Percentiles rank a stretch among this genome's conserved stretches.
phyloP scores from a whole-genome alignment of 768 basidiomycete genomes.

The Tulasnella sp. region DNA sequence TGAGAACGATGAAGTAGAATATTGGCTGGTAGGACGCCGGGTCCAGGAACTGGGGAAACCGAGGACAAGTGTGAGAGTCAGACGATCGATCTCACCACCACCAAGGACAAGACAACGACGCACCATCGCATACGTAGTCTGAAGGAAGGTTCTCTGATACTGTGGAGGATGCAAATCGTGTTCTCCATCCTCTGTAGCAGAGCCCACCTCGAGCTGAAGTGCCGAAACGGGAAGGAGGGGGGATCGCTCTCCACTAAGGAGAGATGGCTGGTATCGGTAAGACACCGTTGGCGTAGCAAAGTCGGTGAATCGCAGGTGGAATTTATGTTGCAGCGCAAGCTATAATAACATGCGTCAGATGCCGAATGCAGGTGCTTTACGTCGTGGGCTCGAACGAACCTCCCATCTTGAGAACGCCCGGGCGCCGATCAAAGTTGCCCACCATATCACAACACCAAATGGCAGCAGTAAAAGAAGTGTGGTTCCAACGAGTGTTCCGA shows the following conservation, averaged over 20 bases:
- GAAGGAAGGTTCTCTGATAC: constrained; percentile 70
- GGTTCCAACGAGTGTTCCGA: constrained; percentile 79
- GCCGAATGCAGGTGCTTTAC: background rate
- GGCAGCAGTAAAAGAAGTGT: constrained; percentile 76
- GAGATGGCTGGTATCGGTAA: constrained; percentile 19
- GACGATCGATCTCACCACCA: background rate
- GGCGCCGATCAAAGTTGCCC: constrained; percentile 57
- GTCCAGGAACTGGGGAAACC: constrained; percentile 63
- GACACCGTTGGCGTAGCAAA: constrained; percentile 4
- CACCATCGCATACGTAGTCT: constrained; percentile 78
- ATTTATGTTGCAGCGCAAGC: constrained; percentile 24
- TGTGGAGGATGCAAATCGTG: constrained; percentile 37
- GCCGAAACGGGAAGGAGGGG: constrained; percentile 14
- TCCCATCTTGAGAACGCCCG: constrained; percentile 67
- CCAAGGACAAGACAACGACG: constrained; percentile 33
- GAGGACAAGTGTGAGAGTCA: background rate
- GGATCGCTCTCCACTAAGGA: constrained; percentile 14
- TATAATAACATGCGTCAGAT: background rate
- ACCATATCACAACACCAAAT: constrained; percentile 49
- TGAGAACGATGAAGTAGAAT: constrained; percentile 86
- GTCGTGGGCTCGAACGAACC: constrained; percentile 39
- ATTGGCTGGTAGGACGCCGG: constrained; percentile 78
- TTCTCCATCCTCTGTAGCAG: constrained; percentile 17
- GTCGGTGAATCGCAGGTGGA: constrained; percentile 20
- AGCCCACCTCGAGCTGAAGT: constrained; percentile 11